Conservation (phyloP, 2,329 filamentous ascomycete species). For the Clarireedia hainanense region DNA sequence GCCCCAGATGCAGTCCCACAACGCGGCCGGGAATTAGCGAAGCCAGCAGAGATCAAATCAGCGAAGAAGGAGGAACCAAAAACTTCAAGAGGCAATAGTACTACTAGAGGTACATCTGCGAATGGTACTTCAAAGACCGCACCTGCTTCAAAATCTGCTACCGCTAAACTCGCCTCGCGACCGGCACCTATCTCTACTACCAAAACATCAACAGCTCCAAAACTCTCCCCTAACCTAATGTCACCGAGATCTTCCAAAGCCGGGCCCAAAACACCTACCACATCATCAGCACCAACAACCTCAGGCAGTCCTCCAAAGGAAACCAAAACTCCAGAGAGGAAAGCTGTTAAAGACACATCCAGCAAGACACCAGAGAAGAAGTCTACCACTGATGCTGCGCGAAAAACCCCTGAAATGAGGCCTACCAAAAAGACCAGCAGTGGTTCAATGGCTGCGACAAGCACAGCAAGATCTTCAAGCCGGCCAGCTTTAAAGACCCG, state of each 20-base stretch:
- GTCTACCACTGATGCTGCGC: constrained; percentile 17
- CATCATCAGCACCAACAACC: not conserved
- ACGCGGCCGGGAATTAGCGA: constrained; percentile 4
- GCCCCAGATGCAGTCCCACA: constrained; percentile 8
- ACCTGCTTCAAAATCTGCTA: not conserved
- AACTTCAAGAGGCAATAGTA: not conserved
- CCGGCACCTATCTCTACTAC: constrained; percentile 5
- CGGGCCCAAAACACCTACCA: constrained; percentile 7
- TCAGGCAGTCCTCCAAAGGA: constrained; percentile 18
- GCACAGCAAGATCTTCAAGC: constrained; percentile 15
- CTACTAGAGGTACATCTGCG: not conserved
- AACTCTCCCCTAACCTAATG: constrained; percentile 5
- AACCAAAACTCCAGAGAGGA: constrained; percentile 23
- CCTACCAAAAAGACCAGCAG: constrained; percentile 17
- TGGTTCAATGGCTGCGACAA: constrained; percentile 13
- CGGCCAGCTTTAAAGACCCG: constrained; percentile 19
- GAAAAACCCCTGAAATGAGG: constrained; percentile 20
- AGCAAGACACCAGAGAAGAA: constrained; percentile 26
- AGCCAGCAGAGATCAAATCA: constrained; percentile 15
- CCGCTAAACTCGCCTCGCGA: not conserved
- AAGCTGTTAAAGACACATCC: constrained; percentile 27
- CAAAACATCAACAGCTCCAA: not conserved
- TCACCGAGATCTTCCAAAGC: constrained; percentile 15
- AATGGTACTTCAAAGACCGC: constrained; percentile 1
- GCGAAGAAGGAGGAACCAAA: constrained; percentile 7